Conservation (phyloP, 768 basidiomycete genomes). For the Udeniomyces megalosporus region DNA sequence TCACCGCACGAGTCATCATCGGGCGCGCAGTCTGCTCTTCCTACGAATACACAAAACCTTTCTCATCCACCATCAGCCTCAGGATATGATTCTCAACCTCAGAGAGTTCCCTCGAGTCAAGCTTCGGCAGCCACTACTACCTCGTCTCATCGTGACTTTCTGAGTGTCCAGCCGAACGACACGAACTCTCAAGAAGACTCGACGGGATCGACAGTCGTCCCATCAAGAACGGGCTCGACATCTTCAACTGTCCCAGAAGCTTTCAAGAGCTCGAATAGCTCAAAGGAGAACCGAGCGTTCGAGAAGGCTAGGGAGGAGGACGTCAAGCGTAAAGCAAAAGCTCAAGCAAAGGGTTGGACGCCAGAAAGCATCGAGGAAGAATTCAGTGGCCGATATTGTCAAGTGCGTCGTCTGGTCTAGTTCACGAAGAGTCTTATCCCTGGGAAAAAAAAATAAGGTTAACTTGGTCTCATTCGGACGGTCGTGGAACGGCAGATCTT, state of each 20-base stretch:
- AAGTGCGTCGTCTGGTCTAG: not conserved
- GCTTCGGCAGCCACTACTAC: no score
- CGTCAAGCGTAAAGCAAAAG: slow-evolving; percentile 4
- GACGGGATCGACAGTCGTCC: not conserved
- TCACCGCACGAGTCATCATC: not conserved
- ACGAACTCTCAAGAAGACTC: not conserved
- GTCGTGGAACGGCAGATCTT: slow-evolving; percentile 6
- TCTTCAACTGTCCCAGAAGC: not conserved
- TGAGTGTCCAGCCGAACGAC: no score
- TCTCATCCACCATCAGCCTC: no score
- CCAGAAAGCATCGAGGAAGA: slow-evolving; percentile 8
- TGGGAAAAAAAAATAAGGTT: no score
- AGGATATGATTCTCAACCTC: no score
- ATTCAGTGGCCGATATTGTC: slow-evolving; percentile 15
- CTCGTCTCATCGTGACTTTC: no score
- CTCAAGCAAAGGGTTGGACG: slow-evolving; percentile 14
- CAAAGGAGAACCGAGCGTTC: not conserved
- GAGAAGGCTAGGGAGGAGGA: slow-evolving; percentile 5
- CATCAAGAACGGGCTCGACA: not conserved
- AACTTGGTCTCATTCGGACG: no score
- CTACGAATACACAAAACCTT: no score
- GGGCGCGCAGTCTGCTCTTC: not conserved
- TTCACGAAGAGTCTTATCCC: no score
- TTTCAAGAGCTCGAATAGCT: not conserved
- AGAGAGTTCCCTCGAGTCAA: no score